Evolutionary conservation across 257 asterid species (phyloP).

Genomic region (Solanum chilense): DNA sequence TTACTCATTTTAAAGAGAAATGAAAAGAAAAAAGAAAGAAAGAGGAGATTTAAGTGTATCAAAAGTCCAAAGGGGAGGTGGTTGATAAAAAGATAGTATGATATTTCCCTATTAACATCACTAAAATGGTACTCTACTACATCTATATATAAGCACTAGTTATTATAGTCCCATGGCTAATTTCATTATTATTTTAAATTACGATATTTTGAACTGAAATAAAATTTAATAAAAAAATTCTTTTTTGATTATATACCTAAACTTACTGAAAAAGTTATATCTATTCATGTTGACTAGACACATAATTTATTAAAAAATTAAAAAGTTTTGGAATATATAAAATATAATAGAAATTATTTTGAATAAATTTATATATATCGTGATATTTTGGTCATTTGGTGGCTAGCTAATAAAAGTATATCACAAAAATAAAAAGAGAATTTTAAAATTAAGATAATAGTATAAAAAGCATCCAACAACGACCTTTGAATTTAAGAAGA

Average conservation of each 20-base stretch:
- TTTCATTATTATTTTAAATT: background rate
- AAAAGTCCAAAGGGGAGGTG: background rate
- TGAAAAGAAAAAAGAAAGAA: background rate
- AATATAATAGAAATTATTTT: background rate
- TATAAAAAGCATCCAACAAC: background rate
- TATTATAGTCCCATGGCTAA: background rate
- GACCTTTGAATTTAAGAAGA: background rate
- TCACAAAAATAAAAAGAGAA: background rate
- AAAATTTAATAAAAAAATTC: background rate
- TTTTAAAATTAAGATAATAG: background rate
- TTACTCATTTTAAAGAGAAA: constrained; percentile 30
- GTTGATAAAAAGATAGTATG: background rate
- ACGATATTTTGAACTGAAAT: background rate
- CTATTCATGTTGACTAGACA: background rate
- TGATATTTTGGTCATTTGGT: background rate
- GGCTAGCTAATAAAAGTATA: background rate
- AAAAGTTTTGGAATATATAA: background rate
- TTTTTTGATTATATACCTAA: background rate
- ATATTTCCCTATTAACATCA: background rate
- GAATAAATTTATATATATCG: background rate
- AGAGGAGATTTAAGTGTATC: background rate
- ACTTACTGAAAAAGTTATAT: background rate
- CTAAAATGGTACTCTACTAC: background rate
- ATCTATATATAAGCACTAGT: background rate
- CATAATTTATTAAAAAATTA: background rate